A percentile compares a stretch with the other conserved stretches of the same genome.
Conservation (phyloP, 768 basidiomycete genomes). For the Asterophora lycoperdoides region DNA sequence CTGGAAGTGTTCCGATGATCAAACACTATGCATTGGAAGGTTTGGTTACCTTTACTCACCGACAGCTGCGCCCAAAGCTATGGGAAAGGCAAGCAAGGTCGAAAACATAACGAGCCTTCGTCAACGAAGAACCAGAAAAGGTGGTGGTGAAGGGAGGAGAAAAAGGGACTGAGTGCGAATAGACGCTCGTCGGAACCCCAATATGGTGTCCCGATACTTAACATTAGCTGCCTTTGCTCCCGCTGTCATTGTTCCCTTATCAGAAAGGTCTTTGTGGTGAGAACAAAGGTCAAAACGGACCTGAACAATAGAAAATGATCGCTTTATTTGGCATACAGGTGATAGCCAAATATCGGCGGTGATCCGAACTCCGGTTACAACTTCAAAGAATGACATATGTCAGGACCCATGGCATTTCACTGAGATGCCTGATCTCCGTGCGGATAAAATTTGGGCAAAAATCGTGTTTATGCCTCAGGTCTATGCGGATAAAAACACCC, state of each 20-base stretch:
- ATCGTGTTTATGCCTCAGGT: too few species aligned
- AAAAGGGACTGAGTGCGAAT: conserved; percentile 6
- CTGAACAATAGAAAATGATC: conserved; percentile 4
- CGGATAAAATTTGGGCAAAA: too few species aligned
- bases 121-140: conserved; percentile 19
- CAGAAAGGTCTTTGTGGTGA: conserved; percentile 6
- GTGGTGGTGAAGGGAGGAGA: conserved; percentile 7
- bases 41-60: conserved; percentile 25
- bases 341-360: not conserved
- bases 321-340: not conserved
- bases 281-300: conserved; percentile 4
- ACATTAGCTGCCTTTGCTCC: conserved; percentile 8
- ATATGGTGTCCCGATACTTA: conserved; percentile 1
- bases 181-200: conserved; percentile 2
- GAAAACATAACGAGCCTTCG: conserved; percentile 31
- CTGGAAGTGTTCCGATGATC: conserved; percentile 21
- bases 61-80: conserved; percentile 30
- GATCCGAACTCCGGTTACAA: too few species aligned
- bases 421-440: too few species aligned
- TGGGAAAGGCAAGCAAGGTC: conserved; percentile 28
- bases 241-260: conserved; percentile 16
- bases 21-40: too few species aligned
- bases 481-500: too few species aligned
- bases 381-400: too few species aligned
- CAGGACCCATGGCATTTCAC: too few species aligned